These are phyloP conservation scores for Xylariaceae sp. DNA, from an alignment of 2,329 filamentous ascomycete species.

Conservation along the genomic window DNA sequence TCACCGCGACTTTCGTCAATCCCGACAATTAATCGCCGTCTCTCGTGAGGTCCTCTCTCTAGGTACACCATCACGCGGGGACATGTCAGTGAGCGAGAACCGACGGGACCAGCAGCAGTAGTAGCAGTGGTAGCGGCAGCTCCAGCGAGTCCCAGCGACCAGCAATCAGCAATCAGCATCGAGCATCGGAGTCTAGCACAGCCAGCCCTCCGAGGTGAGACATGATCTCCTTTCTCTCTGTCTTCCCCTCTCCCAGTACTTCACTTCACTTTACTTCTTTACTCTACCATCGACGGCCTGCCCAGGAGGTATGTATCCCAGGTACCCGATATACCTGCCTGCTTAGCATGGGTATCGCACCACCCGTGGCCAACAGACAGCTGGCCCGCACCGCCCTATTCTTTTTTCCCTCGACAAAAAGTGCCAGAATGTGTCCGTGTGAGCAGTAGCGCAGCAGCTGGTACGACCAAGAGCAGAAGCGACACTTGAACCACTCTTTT, in stretches of 20 bases:
- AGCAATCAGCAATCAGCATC: not conserved
- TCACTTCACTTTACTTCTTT: too few species aligned
- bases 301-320: conserved; percentile 1
- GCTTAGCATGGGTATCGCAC: conserved; percentile 29
- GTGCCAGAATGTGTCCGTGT: conserved; percentile 22
- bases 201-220: conserved; percentile 30
- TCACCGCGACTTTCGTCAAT: conserved; percentile 11
- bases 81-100: conserved; percentile 22
- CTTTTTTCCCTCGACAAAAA: conserved; percentile 17
- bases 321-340: not conserved
- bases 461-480: conserved; percentile 20
- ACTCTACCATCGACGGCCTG: conserved; percentile 14
- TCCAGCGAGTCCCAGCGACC: too few species aligned
- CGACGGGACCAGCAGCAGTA: conserved; percentile 16
- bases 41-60: conserved; percentile 10
- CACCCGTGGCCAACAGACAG: conserved; percentile 30
- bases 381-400: conserved; percentile 34
- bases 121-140: not conserved
- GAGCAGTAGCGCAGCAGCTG: conserved; percentile 14
- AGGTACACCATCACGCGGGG: conserved; percentile 19
- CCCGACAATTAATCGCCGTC: conserved; percentile 1
- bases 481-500: conserved; percentile 27
- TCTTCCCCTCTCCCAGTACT: not conserved
- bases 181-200: conserved; percentile 9
- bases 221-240: conserved; percentile 25